These are phyloP conservation scores for Protomyces inouyei DNA, from an alignment of 1,139 yeast genomes.

Conservation along the genomic window DNA sequence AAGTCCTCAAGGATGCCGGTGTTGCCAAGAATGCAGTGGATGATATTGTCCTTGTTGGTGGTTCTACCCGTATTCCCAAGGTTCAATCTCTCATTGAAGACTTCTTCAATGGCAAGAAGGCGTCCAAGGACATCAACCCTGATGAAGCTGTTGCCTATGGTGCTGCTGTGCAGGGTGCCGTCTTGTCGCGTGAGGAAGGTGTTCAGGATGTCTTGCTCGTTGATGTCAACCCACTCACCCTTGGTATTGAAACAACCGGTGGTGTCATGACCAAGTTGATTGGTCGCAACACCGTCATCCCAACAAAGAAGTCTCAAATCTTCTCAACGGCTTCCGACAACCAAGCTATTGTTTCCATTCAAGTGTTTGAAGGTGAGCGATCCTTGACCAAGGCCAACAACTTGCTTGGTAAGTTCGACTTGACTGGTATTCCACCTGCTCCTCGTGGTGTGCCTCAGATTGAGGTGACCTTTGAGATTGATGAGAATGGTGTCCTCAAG, in stretches of 20 bases:
- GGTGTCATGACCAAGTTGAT: constrained; percentile 97
- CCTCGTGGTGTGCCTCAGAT: constrained; percentile 98
- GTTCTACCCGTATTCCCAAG: constrained; percentile 97
- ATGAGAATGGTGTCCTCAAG: constrained; percentile 92
- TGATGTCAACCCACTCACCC: constrained; percentile 89
- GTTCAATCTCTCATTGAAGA: constrained; percentile 85
- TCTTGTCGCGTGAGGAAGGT: constrained; percentile 75
- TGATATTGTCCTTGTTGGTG: constrained; percentile 93
- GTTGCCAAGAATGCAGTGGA: constrained; percentile 76
- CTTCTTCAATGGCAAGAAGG: constrained; percentile 87
- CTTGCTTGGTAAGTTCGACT: constrained; percentile 90
- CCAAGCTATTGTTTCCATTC: constrained; percentile 94
- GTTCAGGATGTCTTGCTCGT: constrained; percentile 81
- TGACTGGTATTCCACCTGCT: constrained; percentile 94
- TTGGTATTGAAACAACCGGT: constrained; percentile 96
- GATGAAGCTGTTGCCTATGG: constrained; percentile 98
- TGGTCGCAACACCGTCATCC: constrained; percentile 94
- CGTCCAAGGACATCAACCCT: constrained; percentile 93
- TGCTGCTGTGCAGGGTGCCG: constrained; percentile 98
- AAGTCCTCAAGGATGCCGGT: constrained; percentile 84
- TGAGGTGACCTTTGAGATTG: constrained; percentile 90
- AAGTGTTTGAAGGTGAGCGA: constrained; percentile 97
- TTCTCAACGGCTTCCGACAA: constrained; percentile 96
- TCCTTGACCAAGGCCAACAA: constrained; percentile 93
- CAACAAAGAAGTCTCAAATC: constrained; percentile 93